A percentile compares a stretch with the other conserved stretches of the same genome.
These are phyloP conservation scores for Pueraria montana DNA, from an alignment of 306 rosid species.

Conservation along the genomic window DNA sequence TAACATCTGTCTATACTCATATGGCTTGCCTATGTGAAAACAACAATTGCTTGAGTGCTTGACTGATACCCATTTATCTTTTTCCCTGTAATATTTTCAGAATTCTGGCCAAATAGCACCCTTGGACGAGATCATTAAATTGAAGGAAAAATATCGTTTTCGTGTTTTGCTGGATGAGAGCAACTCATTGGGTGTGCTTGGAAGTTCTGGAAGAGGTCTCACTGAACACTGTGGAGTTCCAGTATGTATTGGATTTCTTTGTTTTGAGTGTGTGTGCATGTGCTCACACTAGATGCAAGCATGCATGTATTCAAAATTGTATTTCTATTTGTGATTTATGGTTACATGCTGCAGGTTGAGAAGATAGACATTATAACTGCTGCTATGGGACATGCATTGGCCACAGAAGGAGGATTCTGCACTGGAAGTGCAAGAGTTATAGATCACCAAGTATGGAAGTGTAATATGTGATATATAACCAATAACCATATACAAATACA, in stretches of 20 bases:
- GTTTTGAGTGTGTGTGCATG: background rate
- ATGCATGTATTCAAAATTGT: constrained; percentile 33
- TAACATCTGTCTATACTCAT: constrained; percentile 2
- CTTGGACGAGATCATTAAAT: constrained; percentile 81
- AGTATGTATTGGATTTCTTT: constrained; percentile 65
- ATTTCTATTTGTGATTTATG: constrained; percentile 52
- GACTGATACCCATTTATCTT: constrained; percentile 4
- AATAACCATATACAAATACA: constrained; percentile 8
- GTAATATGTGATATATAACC: constrained; percentile 33
- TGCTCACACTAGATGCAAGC: constrained; percentile 19
- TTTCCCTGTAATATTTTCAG: constrained; percentile 55
- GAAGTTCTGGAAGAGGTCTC: constrained; percentile 93
- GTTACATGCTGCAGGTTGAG: constrained; percentile 70
- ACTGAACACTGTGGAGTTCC: constrained; percentile 80
- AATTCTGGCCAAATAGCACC: constrained; percentile 99
- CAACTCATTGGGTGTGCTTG: constrained; percentile 98
- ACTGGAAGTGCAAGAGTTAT: constrained; percentile 93
- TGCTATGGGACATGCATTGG: constrained; percentile 97
- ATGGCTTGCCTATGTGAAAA: background rate
- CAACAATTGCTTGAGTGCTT: constrained; percentile 23
- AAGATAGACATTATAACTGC: constrained; percentile 96
- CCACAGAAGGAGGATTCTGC: constrained; percentile 99
- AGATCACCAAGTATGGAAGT: constrained; percentile 90
- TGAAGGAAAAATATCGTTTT: constrained; percentile 89
- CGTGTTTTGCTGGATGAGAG: constrained; percentile 97